Evolutionary conservation across 345 rosid genomes (phyloP), one percentile per base, ranked within the genome.

Genomic region (Arabis hirsuta): DNA sequence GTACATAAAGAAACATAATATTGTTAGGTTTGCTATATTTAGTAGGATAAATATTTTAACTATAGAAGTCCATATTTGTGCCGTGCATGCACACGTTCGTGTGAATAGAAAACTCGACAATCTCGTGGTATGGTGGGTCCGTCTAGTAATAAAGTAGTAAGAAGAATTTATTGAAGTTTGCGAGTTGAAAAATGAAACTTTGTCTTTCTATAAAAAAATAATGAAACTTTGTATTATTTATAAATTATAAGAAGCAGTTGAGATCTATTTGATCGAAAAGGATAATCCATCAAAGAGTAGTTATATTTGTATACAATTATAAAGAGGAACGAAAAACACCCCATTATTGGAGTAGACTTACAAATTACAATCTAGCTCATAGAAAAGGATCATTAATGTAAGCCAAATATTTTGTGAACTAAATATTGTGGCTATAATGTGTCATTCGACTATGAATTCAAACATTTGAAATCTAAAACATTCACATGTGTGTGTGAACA

Each of bases 51-150:
- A 22, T 22, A 55, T 20, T 10, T 41, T 42, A 61, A 61, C 31
- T 42, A 51, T n/a, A 46, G n/a, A 48, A 43, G 34, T 57, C 14
- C 13, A 62, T 31, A 62, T 6, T 44, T 19, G 34, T 44, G 3
- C 27, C 14, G 31, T 34, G 47, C 22, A n/a, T 12, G 38, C 9
- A 59, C 59, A 0, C 59, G 12, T 47, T 38, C 43, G 51, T 39
- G 32, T 50, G 41, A 51, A 39, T 13, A 7, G 24, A 59, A 27
- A 72, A 31, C 55, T 42, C 47, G 67, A 31, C 69, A 72, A 6
- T 44, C 62, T 72, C 47, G 69, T 62, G 76, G 69, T 24, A 5
- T 42, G 10, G 8, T 43, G 22, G 12, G 48, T 54, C 69, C 59
- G 39, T 39, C 9, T 41, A 16, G 8, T 36, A 12, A 46, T 38